A percentile compares a stretch with the other conserved stretches of the same genome.
Conservation (phyloP, 345 rosid species). For the Kernera saxatilis region DNA sequence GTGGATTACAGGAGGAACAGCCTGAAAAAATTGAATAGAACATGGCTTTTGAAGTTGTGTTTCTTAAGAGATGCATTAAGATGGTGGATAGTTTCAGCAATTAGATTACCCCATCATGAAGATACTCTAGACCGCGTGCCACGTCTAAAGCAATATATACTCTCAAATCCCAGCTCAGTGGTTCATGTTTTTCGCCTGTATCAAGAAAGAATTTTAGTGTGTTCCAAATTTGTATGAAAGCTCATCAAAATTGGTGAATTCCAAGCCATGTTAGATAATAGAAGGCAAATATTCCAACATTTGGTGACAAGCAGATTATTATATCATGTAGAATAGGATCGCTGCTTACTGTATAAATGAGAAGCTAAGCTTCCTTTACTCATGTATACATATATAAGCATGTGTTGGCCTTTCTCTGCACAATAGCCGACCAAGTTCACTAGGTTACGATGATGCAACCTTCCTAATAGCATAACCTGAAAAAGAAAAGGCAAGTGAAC, state of each 20-base stretch:
- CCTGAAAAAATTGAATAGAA: constrained; percentile 38
- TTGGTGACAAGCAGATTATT: not conserved
- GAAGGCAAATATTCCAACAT: not conserved
- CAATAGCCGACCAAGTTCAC: constrained; percentile 97
- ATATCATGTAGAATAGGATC: not conserved
- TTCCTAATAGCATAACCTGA: constrained; percentile 92
- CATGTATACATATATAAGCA: constrained; percentile 96
- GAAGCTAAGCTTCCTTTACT: constrained; percentile 95
- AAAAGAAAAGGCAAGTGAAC: not conserved
- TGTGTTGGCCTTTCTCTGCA: constrained; percentile 91
- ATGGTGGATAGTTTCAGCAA: not conserved
- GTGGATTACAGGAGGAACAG: constrained; percentile 95
- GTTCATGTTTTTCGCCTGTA: constrained; percentile 58
- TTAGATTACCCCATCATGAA: constrained; percentile 86
- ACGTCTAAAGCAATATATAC: constrained; percentile 82
- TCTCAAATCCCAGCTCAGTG: constrained; percentile 81
- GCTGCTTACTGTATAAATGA: constrained; percentile 79
- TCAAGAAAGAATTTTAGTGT: not conserved
- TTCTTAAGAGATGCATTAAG: not conserved
- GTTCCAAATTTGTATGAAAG: not conserved
- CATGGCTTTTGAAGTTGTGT: not conserved
- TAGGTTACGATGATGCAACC: constrained; percentile 94
- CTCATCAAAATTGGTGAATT: not conserved
- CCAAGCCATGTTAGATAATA: not conserved
- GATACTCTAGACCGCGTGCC: constrained; percentile 96